Percentiles rank a stretch among this genome's conserved stretches.
Evolutionary conservation across 148 eudicot genomes (phyloP).

Genomic region (Heliamphora exappendiculata): DNA sequence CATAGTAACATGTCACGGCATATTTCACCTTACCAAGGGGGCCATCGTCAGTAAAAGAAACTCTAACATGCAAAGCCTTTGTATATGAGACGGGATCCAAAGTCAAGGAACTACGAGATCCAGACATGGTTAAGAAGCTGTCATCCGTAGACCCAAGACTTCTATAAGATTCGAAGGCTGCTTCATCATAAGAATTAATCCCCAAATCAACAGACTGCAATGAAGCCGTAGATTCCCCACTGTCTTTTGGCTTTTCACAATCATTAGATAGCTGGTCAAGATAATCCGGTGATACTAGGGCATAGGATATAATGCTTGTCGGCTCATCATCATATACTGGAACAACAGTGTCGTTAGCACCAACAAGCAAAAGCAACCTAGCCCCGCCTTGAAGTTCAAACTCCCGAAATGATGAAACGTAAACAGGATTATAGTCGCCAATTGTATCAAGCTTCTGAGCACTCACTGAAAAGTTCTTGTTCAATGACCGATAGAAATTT

Average conservation of each 20-base stretch:
- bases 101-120: constrained; percentile 40
- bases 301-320: constrained; percentile 39
- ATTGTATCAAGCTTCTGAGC: constrained; percentile 61
- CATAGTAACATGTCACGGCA: constrained; percentile 73
- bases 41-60: constrained; percentile 55
- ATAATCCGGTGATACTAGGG: constrained; percentile 60
- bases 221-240: constrained; percentile 40
- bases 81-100: constrained; percentile 50
- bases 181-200: constrained; percentile 46
- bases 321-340: constrained; percentile 85
- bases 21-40: constrained; percentile 75
- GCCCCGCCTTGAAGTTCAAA: constrained; percentile 67
- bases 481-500: constrained; percentile 60
- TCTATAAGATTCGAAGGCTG: constrained; percentile 47
- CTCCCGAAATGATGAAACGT: constrained; percentile 58
- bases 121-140: constrained; percentile 38
- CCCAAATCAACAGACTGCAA: constrained; percentile 48
- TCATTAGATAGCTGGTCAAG: constrained; percentile 57
- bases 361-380: constrained; percentile 66
- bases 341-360: constrained; percentile 53
- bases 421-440: constrained; percentile 60
- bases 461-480: constrained; percentile 52
- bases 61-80: constrained; percentile 61
- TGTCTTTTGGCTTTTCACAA: constrained; percentile 41
- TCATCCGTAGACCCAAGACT: constrained; percentile 74